Conservation (phyloP, 192 early-diverging fungal species). For the Coemansia sp. region DNA sequence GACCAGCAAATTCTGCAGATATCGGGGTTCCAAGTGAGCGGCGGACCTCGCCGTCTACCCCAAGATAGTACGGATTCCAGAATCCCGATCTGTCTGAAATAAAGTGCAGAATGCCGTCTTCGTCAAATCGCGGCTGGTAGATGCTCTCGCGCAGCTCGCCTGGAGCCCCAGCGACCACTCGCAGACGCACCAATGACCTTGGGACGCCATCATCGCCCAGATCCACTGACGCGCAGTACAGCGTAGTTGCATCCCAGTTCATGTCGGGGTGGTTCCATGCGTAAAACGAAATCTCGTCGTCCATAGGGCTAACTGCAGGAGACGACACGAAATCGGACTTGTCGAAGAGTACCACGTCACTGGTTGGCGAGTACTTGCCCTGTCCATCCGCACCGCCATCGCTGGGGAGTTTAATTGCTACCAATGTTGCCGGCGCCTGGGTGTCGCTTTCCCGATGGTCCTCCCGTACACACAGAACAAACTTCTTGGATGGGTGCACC, state of each 20-base stretch:
- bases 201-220: conserved; percentile 3
- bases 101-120: conserved; percentile 61
- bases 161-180: conserved; percentile 41
- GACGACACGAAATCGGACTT: conserved; percentile 67
- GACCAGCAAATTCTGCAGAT: conserved; percentile 62
- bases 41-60: conserved; percentile 29
- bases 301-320: conserved; percentile 56
- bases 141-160: conserved; percentile 23
- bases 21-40: conserved; percentile 51
- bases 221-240: conserved; percentile 50
- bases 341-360: conserved; percentile 48
- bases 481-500: conserved; percentile 56
- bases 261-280: conserved; percentile 76
- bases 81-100: conserved; percentile 67
- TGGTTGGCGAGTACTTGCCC: background rate
- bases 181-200: background rate
- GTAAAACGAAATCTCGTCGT: conserved; percentile 58
- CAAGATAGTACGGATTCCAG: conserved; percentile 66
- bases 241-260: conserved; percentile 73
- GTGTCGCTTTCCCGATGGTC: conserved; percentile 62
- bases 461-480: conserved; percentile 66
- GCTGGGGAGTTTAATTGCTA: conserved; percentile 51
- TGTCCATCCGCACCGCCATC: conserved; percentile 5
- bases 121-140: conserved; percentile 65
- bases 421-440: conserved; percentile 51